Base-by-base conservation (phyloP, 495 filamentous ascomycete genomes). In the Xylaria longipes region DNA sequence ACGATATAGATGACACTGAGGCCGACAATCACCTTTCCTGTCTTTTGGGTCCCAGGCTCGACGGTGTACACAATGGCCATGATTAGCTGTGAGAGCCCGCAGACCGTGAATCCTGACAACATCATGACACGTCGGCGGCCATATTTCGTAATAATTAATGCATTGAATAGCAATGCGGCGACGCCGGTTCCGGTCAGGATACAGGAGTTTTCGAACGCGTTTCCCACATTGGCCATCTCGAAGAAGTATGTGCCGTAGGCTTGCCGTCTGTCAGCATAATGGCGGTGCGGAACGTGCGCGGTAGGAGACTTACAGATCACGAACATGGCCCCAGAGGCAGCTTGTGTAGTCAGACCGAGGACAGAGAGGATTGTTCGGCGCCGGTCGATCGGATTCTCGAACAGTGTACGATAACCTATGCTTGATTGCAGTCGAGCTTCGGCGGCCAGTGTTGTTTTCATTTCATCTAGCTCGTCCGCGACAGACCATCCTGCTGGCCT, bases 161-260 rank as follows among this genome's bases (percentile, higher is more conserved):
- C 82, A 75, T 89, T 90, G 72, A 89, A 78, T 39, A 89, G 71
- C 73, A 90, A 85, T 65, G 86, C 86, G n/a, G 87, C 76, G 20
- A 89, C 86, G 6, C 88, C 87, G 41, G 88, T 82, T 17, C 84
- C 84, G 61, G 81, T 85, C 52, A 90, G 80, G 46, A 90, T 85
- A 71, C 87, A 88, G 58, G 84, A 80, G 78, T 89, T 90, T 72
- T 82, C 83, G 77, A 91, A 91, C 7, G 89, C 84, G 68, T 87
- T 82, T 27, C 85, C 84, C 11, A 90, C 84, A 43, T 86, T 81
- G 37, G 88, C 87, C 86, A 91, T 91, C 72, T 86, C 83, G 76
- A 91, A 89, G 82, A 90, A 91, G 76, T 90, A 91, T 1, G 89
- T 89, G 62, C 87, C 87, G 73, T 89, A 91, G 0, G 87, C 87